Base-by-base conservation (phyloP, 768 basidiomycete genomes). In the Tylopilus cervinicoccineus region DNA sequence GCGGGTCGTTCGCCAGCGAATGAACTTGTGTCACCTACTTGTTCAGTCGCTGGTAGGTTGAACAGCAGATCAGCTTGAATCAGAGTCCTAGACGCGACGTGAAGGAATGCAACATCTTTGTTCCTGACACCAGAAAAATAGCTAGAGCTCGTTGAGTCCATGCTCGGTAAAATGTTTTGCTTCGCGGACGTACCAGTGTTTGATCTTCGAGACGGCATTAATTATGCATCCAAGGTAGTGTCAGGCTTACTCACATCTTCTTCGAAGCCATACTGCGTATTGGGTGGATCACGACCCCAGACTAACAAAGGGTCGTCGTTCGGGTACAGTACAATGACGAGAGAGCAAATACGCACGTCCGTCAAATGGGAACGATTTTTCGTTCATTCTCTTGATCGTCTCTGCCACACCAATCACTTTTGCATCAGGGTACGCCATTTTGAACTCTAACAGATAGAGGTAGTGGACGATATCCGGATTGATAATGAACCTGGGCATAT, bases 101-200 rank as follows among this genome's bases (percentile, higher is more conserved):
- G 92, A 50, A 86, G 77, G 67, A 90, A 92, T 0, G 90, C 88
- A 13, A 93, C 79, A 45, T 94, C 92, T 60, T 88, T 86, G 61
- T 88, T 89, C 51, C 68, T 71, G 59, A 80, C 78, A 1, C 84
- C 84, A 10, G 82, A 72, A 61, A 88, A 88, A 59, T 85, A 87
- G 56, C 83, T 84, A 49, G 6, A 20, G 20, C 6, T 22, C 9
- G 27, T 29, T 52, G 17, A 46, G 34, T 42, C 26, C 20, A 16
- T n/a, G 24, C 26, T 33, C 20, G 5, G n/a, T 23, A 4, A 47
- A 2, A 22, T 6, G 7, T 5, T 40, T 17, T 22, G 31, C 28
- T 5, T 36, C 32, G 4, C 13, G 12, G 31, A 53, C 63, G 16
- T 49, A 80, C 78, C 79, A 77, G 43, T 77, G 71, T 38, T 78